Base-by-base conservation (phyloP, 768 basidiomycete genomes). In the Antrodiella citrinella region DNA sequence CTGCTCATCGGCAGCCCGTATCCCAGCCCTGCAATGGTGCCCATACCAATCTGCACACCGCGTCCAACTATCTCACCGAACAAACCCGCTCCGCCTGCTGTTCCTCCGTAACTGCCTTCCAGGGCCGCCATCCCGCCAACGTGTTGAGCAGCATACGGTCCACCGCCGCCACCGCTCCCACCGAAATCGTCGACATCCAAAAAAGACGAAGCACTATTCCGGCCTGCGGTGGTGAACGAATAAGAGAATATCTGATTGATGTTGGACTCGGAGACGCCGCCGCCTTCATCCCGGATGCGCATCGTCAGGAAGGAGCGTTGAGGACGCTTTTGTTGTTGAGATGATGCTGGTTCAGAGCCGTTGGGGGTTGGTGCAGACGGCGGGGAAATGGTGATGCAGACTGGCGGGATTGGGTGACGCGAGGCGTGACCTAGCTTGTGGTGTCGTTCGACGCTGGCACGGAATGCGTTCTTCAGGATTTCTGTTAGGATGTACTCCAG, bases 401-500 rank as follows among this genome's bases (percentile, higher is more conserved):
- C 79, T 2, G 87, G 82, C 0, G 86, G 76, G 4, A 89, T 58
- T 52, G 60, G 35, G 41, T 57, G 47, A 3, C 70, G 47, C 20
- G 71, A 63, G 9, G 68, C 58, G 25, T 59, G 55, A 45, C 69
- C 71, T 41, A 69, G 65, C 46, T 73, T 76, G 51, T 69, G 65
- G 50, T 91, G 80, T 50, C 80, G 77, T 60, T 94, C 91, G 21
- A 91, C 82, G 1, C 88, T 91, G 5, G 91, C 91, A 25, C 91
- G 83, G 67, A 91, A 94, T 0, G 91, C 79, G 61, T 94, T 94
- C 67, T 94, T 94, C 38, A 94, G 74, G 38, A 94, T 79, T 64
- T 94, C 91, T 2, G 91, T 94, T 48, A 92, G 69, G 57, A 92
- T 88, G 62, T 93, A 94, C 64, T 94, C 91, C 26, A 94, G 74